phyloP scores from a whole-genome alignment of 805 yeast genomes.

The Teunomyces pallodes region DNA sequence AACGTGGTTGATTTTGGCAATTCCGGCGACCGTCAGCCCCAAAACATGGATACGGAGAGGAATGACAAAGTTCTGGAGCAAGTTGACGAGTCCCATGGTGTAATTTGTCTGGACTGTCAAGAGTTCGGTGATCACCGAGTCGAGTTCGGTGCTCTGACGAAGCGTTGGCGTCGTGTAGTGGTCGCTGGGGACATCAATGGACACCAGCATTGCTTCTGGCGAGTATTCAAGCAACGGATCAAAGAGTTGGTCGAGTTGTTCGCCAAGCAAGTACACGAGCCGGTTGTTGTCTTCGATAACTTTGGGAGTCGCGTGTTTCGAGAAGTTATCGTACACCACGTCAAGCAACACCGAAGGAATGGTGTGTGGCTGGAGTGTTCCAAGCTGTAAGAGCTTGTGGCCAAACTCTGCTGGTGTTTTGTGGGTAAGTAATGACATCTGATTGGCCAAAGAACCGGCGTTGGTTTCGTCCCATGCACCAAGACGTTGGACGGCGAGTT shows the following conservation, averaged over 20 bases:
- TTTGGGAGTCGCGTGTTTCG: constrained; percentile 24
- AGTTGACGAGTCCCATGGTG: constrained; percentile 67
- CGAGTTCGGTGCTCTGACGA: constrained; percentile 19
- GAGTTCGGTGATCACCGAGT: constrained; percentile 63
- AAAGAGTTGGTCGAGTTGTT: constrained; percentile 82
- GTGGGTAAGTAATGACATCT: constrained; percentile 54
- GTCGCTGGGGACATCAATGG: constrained; percentile 59
- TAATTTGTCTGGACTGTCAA: constrained; percentile 69
- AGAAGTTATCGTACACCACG: constrained; percentile 62
- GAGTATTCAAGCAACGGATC: constrained; percentile 90
- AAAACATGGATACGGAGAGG: constrained; percentile 73
- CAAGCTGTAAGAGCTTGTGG: constrained; percentile 48
- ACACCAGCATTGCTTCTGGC: constrained; percentile 78
- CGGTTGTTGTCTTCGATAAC: constrained; percentile 68
- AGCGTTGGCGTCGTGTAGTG: constrained; percentile 9
- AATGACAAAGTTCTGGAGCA: constrained; percentile 74
- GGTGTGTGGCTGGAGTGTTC: constrained; percentile 53
- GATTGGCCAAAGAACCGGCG: constrained; percentile 77
- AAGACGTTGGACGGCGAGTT: constrained; percentile 35
- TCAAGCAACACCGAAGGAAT: constrained; percentile 62
- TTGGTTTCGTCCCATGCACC: constrained; percentile 65
- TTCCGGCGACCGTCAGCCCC: constrained; percentile 53
- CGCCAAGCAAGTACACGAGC: constrained; percentile 74
- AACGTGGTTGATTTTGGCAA: constrained; percentile 66
- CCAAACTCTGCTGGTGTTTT: constrained; percentile 61